Conservation (phyloP, 1,284 basidiomycete species). For the Microbotryomycetes sp. region DNA sequence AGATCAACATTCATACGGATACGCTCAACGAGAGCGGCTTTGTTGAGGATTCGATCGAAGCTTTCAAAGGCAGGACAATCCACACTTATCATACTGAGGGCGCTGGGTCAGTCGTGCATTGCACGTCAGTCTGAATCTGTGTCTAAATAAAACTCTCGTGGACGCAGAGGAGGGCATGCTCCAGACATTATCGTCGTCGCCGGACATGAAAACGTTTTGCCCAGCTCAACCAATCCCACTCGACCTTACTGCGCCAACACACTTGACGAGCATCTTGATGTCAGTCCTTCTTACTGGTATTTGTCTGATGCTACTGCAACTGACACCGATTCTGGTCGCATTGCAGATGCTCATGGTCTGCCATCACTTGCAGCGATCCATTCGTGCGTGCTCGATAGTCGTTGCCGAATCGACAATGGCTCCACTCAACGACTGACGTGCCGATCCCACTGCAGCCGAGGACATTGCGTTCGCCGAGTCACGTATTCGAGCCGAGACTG, state of each 20-base stretch:
- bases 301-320: not conserved
- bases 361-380: slow-evolving; percentile 81
- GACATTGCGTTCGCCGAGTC: slow-evolving; percentile 97
- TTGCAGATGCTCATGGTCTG: slow-evolving; percentile 46
- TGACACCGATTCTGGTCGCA: too few relatives aligned
- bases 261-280: slow-evolving; percentile 93
- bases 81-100: slow-evolving; percentile 98
- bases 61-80: slow-evolving; percentile 86
- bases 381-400: slow-evolving; percentile 41
- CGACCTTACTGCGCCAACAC: slow-evolving; percentile 88
- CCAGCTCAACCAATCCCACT: slow-evolving; percentile 95
- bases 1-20: slow-evolving; percentile 96
- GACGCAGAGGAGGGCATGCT: slow-evolving; percentile 71
- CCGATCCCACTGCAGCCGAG: slow-evolving; percentile 61
- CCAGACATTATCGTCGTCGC: slow-evolving; percentile 87
- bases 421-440: slow-evolving; percentile 68
- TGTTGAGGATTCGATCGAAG: slow-evolving; percentile 82
- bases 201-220: slow-evolving; percentile 83
- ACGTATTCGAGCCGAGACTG: slow-evolving; percentile 90
- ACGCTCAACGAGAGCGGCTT: slow-evolving; percentile 93
- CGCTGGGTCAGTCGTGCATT: slow-evolving; percentile 53
- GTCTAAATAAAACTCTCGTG: too few relatives aligned
- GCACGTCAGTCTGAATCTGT: too few relatives aligned
- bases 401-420: too few relatives aligned
- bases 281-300: slow-evolving; percentile 45